Evolutionary conservation across 2,329 filamentous ascomycete genomes (phyloP).

Genomic region (Colletotrichum caudatum): DNA sequence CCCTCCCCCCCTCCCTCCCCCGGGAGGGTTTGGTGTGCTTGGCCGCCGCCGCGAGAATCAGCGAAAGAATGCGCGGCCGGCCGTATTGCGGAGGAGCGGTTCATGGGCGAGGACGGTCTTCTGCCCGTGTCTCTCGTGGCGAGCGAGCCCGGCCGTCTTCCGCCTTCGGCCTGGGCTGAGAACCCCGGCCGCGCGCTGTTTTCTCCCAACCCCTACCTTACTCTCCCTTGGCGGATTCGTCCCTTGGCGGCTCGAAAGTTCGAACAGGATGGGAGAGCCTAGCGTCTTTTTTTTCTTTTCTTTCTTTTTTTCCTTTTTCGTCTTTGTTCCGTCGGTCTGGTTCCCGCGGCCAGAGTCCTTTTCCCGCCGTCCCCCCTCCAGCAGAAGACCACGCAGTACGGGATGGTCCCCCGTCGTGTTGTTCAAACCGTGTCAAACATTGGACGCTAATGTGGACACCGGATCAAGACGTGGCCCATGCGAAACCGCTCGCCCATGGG

Average conservation of each 20-base stretch:
- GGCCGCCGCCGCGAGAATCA: constrained; percentile 35
- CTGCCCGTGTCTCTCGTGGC: constrained; percentile 19
- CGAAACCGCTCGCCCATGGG: not conserved
- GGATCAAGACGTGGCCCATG: constrained; percentile 14
- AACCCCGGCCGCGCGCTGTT: not conserved
- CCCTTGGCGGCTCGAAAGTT: not conserved
- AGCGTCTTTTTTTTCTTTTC: not conserved
- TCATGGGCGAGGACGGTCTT: constrained; percentile 18
- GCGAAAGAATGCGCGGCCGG: constrained; percentile 37
- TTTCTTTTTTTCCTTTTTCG: not conserved
- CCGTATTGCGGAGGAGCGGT: constrained; percentile 24
- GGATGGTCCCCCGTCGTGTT: not conserved
- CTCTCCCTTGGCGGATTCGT: not conserved
- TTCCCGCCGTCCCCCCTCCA: not conserved
- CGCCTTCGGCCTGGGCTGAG: not conserved
- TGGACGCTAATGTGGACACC: constrained; percentile 9
- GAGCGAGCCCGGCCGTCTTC: not conserved
- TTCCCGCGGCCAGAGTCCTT: not conserved
- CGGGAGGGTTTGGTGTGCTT: not conserved
- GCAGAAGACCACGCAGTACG: not conserved
- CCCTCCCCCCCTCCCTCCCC: not conserved
- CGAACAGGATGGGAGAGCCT: constrained; percentile 2
- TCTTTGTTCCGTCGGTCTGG: constrained; percentile 6
- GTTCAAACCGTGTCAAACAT: not conserved
- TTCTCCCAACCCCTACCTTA: not conserved